Conservation (phyloP, 805 yeast species). For the Metschnikowia dekortorum region DNA sequence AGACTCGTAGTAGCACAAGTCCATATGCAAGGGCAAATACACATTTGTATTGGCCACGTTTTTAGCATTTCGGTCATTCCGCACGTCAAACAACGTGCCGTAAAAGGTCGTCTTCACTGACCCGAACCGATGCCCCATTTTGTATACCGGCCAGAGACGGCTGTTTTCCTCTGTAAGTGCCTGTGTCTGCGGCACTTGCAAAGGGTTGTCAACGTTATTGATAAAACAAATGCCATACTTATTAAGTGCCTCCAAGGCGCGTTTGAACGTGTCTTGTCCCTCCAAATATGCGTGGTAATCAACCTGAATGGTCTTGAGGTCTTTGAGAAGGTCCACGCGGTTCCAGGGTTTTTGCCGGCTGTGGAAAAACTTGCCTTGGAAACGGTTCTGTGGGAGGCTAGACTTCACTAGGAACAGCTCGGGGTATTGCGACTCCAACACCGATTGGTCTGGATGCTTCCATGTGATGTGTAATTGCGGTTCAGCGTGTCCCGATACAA, state of each 20-base stretch:
- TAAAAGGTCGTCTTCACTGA: slow-evolving; percentile 68
- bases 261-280: slow-evolving; percentile 27
- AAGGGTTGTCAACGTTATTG: slow-evolving; percentile 47
- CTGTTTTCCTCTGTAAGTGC: slow-evolving; percentile 40
- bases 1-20: slow-evolving; percentile 68
- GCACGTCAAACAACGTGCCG: slow-evolving; percentile 68
- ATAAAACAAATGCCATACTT: slow-evolving; percentile 55
- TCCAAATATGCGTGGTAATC: slow-evolving; percentile 38
- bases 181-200: slow-evolving; percentile 20
- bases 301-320: slow-evolving; percentile 19
- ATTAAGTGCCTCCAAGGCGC: slow-evolving; percentile 45
- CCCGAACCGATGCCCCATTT: slow-evolving; percentile 51
- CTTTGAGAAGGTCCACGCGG: slow-evolving; percentile 21
- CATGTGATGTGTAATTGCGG: slow-evolving; percentile 38
- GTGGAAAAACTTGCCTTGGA: slow-evolving; percentile 36
- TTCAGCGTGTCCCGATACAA: slow-evolving; percentile 20
- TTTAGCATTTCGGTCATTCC: slow-evolving; percentile 33
- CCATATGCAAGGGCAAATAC: slow-evolving; percentile 73
- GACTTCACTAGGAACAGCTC: slow-evolving; percentile 44
- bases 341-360: slow-evolving; percentile 39
- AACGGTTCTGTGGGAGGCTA: slow-evolving; percentile 27
- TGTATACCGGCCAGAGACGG: slow-evolving; percentile 34
- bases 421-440: slow-evolving; percentile 37
- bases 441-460: slow-evolving; percentile 23
- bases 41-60: slow-evolving; percentile 67